These are phyloP conservation scores for Gorgonomyces haynaldii DNA, from an alignment of 192 early-diverging fungal genomes.

Conservation along the genomic window DNA sequence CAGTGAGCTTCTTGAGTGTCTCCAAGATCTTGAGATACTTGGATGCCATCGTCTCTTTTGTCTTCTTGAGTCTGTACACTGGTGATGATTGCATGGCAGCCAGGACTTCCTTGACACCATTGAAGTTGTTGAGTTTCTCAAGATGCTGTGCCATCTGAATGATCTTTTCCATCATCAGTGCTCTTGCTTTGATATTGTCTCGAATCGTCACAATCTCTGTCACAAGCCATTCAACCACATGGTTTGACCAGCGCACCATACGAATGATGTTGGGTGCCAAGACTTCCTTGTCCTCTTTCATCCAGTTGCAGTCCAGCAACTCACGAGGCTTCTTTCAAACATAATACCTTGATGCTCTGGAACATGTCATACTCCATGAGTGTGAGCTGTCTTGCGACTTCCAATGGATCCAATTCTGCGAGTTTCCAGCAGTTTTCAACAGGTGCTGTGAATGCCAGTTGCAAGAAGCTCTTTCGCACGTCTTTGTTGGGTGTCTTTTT, in stretches of 20 bases:
- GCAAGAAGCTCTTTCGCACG: background rate
- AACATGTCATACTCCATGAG: conserved; percentile 45
- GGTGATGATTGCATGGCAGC: conserved; percentile 41
- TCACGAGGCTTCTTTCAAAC: conserved; percentile 21
- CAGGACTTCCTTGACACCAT: conserved; percentile 45
- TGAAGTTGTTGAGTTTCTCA: conserved; percentile 43
- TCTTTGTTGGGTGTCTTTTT: background rate
- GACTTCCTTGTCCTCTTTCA: conserved; percentile 45
- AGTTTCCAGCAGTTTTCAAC: conserved; percentile 19
- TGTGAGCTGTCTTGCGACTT: conserved; percentile 45
- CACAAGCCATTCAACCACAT: conserved; percentile 42
- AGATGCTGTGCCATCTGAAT: conserved; percentile 30
- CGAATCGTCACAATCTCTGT: conserved; percentile 37
- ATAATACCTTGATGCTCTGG: conserved; percentile 26
- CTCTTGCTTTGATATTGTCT: conserved; percentile 32
- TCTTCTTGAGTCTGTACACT: conserved; percentile 44
- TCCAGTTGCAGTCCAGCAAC: conserved; percentile 42
- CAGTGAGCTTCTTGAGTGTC: conserved; percentile 27
- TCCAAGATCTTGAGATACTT: conserved; percentile 38
- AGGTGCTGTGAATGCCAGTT: background rate
- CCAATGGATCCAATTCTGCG: conserved; percentile 39
- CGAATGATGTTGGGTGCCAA: conserved; percentile 37
- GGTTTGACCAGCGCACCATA: conserved; percentile 49
- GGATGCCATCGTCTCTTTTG: conserved; percentile 27
- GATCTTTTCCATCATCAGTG: conserved; percentile 30